Evolutionary conservation across 148 eudicot genomes (phyloP).

Genomic region (Rhododendron griersonianum): DNA sequence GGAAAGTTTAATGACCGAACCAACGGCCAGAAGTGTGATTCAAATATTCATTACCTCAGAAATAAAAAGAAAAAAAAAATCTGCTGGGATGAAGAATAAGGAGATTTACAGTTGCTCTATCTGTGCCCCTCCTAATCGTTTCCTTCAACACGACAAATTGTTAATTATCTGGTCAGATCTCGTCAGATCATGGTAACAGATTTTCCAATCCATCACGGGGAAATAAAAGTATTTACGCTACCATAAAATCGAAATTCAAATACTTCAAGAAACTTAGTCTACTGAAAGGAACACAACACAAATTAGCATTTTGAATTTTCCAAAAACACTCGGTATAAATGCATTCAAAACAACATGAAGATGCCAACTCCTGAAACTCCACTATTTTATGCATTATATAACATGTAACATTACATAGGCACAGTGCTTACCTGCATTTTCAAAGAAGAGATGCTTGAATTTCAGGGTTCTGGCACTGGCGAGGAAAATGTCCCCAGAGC

Average conservation of each 20-base stretch:
- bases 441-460: neutral
- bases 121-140: neutral
- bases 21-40: neutral
- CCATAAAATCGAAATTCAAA: neutral
- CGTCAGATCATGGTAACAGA: neutral
- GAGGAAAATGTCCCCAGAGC: neutral
- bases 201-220: neutral
- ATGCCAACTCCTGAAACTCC: neutral
- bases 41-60: neutral
- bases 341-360: neutral
- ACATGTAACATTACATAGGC: neutral
- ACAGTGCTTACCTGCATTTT: neutral
- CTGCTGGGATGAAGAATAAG: neutral
- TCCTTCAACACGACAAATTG: neutral
- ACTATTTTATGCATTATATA: neutral
- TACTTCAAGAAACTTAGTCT: neutral
- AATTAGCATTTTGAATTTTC: neutral
- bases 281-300: neutral
- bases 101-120: neutral
- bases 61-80: neutral
- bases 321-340: neutral
- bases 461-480: slow-evolving; percentile 1
- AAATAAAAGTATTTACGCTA: neutral
- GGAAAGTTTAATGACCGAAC: neutral
- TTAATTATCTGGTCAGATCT: neutral